Evolutionary conservation across 2,329 filamentous ascomycete species (phyloP).

Genomic region (Xylariaceae sp.): DNA sequence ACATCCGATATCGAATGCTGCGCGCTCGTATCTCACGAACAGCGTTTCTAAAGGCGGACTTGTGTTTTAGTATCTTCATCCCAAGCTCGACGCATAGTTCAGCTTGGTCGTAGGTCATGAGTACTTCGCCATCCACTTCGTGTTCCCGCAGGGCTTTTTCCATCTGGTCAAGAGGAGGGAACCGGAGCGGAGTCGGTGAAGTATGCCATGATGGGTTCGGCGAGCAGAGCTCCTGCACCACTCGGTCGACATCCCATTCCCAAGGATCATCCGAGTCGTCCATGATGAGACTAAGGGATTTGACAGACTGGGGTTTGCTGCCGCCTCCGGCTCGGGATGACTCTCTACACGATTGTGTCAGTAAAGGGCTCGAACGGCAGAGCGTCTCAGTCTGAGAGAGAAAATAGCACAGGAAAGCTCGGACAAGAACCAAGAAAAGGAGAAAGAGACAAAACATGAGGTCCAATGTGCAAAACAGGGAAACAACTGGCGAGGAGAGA

Average conservation of each 20-base stretch:
- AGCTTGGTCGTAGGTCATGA: constrained; percentile 54
- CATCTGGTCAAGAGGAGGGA: constrained; percentile 50
- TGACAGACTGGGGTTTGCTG: background rate
- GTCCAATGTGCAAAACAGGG: background rate
- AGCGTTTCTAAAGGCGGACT: constrained; percentile 51
- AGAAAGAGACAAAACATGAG: background rate
- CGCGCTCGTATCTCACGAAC: constrained; percentile 50
- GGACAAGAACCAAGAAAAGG: background rate
- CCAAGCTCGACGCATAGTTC: constrained; percentile 51
- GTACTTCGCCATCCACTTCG: constrained; percentile 58
- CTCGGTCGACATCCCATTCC: constrained; percentile 63
- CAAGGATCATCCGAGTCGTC: constrained; percentile 57
- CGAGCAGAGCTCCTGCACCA: constrained; percentile 62
- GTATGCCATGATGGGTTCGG: constrained; percentile 43
- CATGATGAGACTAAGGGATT: background rate
- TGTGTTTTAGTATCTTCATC: constrained; percentile 53
- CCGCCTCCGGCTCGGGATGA: constrained; percentile 6
- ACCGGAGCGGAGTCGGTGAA: constrained; percentile 32
- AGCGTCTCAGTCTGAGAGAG: background rate
- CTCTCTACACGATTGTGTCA: background rate
- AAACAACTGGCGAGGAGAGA: background rate
- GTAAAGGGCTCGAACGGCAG: background rate
- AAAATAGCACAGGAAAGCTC: background rate
- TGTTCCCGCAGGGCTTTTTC: constrained; percentile 54
- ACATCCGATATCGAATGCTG: constrained; percentile 45